Conservation (phyloP, 139 green algal genomes). For the Zygnema circumcarinatum region DNA sequence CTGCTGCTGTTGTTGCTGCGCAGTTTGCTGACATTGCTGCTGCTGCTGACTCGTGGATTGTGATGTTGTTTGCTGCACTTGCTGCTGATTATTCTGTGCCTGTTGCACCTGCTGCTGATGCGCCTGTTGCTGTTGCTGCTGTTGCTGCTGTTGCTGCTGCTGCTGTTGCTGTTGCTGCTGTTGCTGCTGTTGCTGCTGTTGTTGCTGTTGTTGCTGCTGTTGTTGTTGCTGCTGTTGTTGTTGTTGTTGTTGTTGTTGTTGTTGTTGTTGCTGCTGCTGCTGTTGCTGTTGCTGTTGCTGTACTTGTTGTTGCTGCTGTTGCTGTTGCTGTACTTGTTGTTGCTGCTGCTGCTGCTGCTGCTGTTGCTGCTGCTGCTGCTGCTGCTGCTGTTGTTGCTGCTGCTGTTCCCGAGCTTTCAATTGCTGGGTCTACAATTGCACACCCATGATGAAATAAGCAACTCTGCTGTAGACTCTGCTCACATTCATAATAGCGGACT, state of each 20-base stretch:
- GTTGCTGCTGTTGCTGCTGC: slow-evolving; percentile 42
- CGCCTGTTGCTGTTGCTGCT: slow-evolving; percentile 34
- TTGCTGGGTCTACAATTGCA: slow-evolving; percentile 53
- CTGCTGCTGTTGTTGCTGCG: slow-evolving; percentile 28
- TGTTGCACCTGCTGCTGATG: slow-evolving; percentile 41
- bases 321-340: slow-evolving; percentile 40
- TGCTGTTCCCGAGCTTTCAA: slow-evolving; percentile 42
- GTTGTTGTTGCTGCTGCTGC: slow-evolving; percentile 39
- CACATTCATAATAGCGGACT: too few species aligned
- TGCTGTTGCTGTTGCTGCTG: slow-evolving; percentile 49
- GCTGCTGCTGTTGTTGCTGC: slow-evolving; percentile 45
- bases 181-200: slow-evolving; percentile 48
- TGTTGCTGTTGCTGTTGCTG: slow-evolving; percentile 44
- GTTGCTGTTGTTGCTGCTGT: slow-evolving; percentile 42
- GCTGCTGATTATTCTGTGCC: slow-evolving; percentile 7
- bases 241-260: slow-evolving; percentile 49
- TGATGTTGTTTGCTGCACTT: slow-evolving; percentile 26
- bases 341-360: slow-evolving; percentile 47
- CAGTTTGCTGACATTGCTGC: slow-evolving; percentile 17
- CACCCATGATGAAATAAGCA: slow-evolving; percentile 24
- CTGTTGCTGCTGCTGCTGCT: slow-evolving; percentile 46
- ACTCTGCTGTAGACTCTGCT: slow-evolving; percentile 29
- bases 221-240: slow-evolving; percentile 47
- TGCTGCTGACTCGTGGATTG: slow-evolving; percentile 16
- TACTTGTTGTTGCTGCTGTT: slow-evolving; percentile 35